phyloP scores from a whole-genome alignment of 176 grass and related monocot genomes.

The Carex parvula region DNA sequence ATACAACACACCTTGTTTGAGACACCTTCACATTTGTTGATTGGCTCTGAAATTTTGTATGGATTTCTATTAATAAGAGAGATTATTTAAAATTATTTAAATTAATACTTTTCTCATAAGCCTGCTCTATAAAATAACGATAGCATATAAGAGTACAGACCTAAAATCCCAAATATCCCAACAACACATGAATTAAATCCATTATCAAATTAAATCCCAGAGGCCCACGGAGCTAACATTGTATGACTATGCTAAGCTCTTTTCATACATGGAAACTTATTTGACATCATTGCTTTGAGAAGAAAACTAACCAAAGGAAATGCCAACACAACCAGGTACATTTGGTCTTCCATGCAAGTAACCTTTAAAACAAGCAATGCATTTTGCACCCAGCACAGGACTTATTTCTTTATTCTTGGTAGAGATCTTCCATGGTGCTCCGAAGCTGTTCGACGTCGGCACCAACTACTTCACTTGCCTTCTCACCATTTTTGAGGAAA shows the following conservation, averaged over 20 bases:
- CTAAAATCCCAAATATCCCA: not conserved
- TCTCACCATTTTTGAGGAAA: constrained; percentile 45
- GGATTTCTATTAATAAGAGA: not conserved
- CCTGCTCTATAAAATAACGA: not conserved
- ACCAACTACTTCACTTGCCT: constrained; percentile 40
- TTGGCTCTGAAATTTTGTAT: not conserved
- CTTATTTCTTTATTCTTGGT: constrained; percentile 28
- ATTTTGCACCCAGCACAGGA: not conserved
- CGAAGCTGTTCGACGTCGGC: constrained; percentile 35
- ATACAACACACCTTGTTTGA: not conserved
- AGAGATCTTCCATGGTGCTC: constrained; percentile 38
- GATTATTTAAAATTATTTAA: too few species aligned
- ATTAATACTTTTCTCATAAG: too few species aligned
- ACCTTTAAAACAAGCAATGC: not conserved
- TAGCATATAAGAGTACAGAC: not conserved
- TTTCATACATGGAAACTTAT: not conserved
- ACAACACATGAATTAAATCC: not conserved
- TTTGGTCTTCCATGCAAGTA: not conserved
- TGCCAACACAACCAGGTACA: not conserved
- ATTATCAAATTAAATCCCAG: not conserved
- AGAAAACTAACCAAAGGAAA: constrained; percentile 1
- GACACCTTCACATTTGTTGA: not conserved
- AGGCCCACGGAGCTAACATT: not conserved
- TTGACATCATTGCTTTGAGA: not conserved
- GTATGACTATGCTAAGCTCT: not conserved